A percentile compares a stretch with the other conserved stretches of the same genome.
phyloP scores from a whole-genome alignment of 176 grass and related monocot genomes.

The Poa pratensis region DNA sequence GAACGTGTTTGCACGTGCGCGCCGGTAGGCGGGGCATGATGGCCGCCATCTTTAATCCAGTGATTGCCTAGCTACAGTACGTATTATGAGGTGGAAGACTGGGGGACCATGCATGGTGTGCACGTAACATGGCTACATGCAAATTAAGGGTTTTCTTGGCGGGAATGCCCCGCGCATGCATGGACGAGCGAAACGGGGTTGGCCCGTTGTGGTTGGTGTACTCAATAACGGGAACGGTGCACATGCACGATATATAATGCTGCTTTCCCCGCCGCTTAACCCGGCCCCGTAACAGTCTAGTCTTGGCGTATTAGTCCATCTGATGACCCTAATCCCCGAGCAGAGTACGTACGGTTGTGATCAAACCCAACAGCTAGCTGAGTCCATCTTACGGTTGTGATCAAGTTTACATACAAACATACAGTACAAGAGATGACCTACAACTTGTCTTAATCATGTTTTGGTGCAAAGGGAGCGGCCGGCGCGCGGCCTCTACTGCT shows the following conservation, averaged over 20 bases:
- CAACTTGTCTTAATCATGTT: background rate
- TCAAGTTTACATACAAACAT: background rate
- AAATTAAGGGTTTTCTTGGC: background rate
- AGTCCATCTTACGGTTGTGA: background rate
- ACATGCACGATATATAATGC: conserved; percentile 22
- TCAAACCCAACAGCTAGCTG: too few species aligned
- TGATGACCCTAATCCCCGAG: background rate
- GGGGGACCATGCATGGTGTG: conserved; percentile 16
- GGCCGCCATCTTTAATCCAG: background rate
- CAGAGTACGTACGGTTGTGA: background rate
- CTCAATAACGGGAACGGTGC: conserved; percentile 46
- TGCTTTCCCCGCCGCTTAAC: background rate
- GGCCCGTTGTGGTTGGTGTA: conserved; percentile 36
- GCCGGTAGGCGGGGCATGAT: background rate
- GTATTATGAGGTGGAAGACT: background rate
- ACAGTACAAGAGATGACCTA: background rate
- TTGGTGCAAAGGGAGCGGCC: background rate
- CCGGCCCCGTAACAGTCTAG: background rate
- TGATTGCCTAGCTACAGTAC: background rate
- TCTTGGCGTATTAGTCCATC: conserved; percentile 7
- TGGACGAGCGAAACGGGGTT: background rate
- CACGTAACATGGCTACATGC: conserved; percentile 48
- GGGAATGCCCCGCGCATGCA: background rate
- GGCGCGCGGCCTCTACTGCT: background rate
- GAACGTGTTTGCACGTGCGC: conserved; percentile 31